Evolutionary conservation across 129 eudicot species (phyloP).

Genomic region (sunflower (Helianthus annuus)): DNA sequence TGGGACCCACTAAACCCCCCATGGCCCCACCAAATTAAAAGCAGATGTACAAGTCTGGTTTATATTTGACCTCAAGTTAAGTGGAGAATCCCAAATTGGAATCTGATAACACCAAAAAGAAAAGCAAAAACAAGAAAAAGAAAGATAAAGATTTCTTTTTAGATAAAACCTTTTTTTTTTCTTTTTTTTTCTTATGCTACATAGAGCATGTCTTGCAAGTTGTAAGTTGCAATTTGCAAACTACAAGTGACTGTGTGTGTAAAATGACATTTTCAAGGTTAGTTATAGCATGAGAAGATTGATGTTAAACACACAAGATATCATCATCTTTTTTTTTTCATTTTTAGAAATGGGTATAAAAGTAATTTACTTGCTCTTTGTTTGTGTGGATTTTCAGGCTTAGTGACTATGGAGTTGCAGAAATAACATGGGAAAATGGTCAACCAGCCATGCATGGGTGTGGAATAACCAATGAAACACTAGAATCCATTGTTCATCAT

Average conservation of each 20-base stretch:
- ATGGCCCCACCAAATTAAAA: constrained; percentile 10
- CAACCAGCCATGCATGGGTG: constrained; percentile 73
- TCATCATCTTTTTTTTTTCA: not conserved
- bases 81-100: constrained; percentile 34
- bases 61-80: constrained; percentile 20
- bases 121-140: constrained; percentile 18
- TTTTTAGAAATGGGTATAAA: constrained; percentile 7
- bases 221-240: too few relatives aligned
- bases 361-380: constrained; percentile 27
- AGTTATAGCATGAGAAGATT: constrained; percentile 5
- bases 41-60: constrained; percentile 19
- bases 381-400: constrained; percentile 53
- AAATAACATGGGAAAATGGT: constrained; percentile 91
- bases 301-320: constrained; percentile 11
- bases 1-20: not conserved
- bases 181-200: constrained; percentile 15
- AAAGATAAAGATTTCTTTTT: constrained; percentile 36
- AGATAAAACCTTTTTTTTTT: constrained; percentile 2
- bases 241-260: not conserved
- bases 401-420: constrained; percentile 58
- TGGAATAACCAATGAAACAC: constrained; percentile 57
- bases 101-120: constrained; percentile 12
- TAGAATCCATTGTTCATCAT: constrained; percentile 83
- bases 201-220: too few relatives aligned
- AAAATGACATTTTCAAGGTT: constrained; percentile 33